Evolutionary conservation across 305 asterid species (phyloP).

Genomic region (Fraxinus ornus): DNA sequence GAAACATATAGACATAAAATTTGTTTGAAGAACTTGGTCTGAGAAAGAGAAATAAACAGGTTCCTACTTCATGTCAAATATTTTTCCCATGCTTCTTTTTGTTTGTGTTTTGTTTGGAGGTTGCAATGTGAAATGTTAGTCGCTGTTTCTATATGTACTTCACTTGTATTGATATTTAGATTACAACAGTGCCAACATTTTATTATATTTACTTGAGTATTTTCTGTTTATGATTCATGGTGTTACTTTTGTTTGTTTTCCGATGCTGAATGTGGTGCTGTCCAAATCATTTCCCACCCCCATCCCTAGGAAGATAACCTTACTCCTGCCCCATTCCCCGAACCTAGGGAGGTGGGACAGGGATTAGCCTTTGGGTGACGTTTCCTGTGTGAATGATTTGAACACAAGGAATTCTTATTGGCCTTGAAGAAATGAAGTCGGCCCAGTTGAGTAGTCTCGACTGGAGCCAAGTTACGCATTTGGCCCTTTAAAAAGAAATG

Average conservation of each 20-base stretch:
- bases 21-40: background rate
- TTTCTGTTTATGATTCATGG: background rate
- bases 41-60: background rate
- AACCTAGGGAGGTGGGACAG: background rate
- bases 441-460: background rate
- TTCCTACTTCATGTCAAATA: background rate
- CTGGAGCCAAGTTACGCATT: background rate
- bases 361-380: background rate
- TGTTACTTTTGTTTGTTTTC: background rate
- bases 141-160: background rate
- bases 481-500: background rate
- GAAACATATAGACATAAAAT: background rate
- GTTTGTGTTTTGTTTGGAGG: background rate
- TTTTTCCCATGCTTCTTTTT: background rate
- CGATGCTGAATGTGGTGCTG: background rate
- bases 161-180: background rate
- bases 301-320: background rate
- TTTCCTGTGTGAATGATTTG: background rate
- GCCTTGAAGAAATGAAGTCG: background rate
- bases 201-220: background rate
- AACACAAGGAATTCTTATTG: background rate
- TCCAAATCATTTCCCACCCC: background rate
- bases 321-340: background rate
- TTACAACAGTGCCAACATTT: background rate
- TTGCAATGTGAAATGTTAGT: background rate